Conservation (phyloP, 2,329 filamentous ascomycete genomes). For the Penicillium sp. region DNA sequence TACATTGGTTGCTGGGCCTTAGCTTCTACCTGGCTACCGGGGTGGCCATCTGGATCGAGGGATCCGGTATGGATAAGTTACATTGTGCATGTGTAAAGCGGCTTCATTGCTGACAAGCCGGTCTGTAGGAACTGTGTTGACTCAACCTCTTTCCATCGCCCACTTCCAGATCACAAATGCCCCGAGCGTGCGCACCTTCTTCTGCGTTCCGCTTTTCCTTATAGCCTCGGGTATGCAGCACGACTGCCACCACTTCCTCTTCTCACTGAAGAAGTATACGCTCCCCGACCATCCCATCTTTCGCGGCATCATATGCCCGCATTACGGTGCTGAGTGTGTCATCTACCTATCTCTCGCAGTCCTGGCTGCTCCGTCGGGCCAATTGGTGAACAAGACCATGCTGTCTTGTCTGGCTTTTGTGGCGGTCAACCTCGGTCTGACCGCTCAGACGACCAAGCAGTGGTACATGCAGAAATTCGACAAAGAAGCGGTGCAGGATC, state of each 20-base stretch:
- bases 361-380: conserved; percentile 64
- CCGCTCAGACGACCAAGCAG: conserved; percentile 68
- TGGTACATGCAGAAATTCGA: conserved; percentile 82
- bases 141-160: conserved; percentile 30
- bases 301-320: conserved; percentile 69
- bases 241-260: conserved; percentile 65
- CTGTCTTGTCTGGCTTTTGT: conserved; percentile 69
- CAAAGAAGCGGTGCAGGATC: conserved; percentile 54
- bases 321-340: conserved; percentile 84
- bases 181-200: conserved; percentile 49
- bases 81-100: neutral
- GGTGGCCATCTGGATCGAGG: conserved; percentile 80
- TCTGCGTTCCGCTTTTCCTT: conserved; percentile 62
- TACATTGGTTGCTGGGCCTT: conserved; percentile 75
- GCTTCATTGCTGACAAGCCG: neutral
- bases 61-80: conserved; percentile 51
- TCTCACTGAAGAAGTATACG: conserved; percentile 72
- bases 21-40: conserved; percentile 70
- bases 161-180: conserved; percentile 38
- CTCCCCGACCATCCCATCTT: conserved; percentile 73
- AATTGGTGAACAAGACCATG: conserved; percentile 67
- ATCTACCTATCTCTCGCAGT: conserved; percentile 78
- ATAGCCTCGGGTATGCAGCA: conserved; percentile 70
- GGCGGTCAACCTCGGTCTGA: conserved; percentile 71
- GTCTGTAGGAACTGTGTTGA: conserved; percentile 29